These are phyloP conservation scores for Porcisia hertigi DNA, from an alignment of 208 protist genomes.

Conservation along the genomic window DNA sequence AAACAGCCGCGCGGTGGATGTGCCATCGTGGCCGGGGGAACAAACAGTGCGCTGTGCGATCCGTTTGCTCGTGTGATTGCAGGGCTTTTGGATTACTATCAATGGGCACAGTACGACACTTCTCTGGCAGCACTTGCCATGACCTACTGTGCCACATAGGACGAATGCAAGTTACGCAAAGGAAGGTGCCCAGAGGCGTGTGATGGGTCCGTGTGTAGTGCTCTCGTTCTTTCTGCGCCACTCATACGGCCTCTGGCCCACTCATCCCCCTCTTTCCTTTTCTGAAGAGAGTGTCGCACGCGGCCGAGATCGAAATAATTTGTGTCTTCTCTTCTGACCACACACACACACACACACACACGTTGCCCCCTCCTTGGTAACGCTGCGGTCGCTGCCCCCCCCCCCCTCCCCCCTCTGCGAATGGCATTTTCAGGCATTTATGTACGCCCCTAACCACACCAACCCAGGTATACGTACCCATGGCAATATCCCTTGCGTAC, in stretches of 20 bases:
- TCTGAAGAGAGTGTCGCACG: not conserved
- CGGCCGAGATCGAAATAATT: not conserved
- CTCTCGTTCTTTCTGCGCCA: not conserved
- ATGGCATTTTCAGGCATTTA: not conserved
- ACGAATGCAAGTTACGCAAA: not conserved
- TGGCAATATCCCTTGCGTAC: too few species aligned
- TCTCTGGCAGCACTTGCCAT: constrained; percentile 59
- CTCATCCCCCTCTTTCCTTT: not conserved
- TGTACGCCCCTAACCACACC: too few species aligned
- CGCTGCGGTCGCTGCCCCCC: too few species aligned
- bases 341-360: too few species aligned
- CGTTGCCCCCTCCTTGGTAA: too few species aligned
- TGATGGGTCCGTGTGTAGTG: too few species aligned
- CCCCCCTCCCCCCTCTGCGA: not conserved
- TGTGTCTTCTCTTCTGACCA: not conserved
- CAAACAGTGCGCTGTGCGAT: constrained; percentile 38
- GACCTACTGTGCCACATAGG: constrained; percentile 43
- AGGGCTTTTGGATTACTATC: constrained; percentile 86
- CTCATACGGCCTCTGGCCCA: not conserved
- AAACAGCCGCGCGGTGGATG: constrained; percentile 1
- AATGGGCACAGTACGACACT: constrained; percentile 85
- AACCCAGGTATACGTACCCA: too few species aligned
- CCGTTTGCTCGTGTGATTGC: constrained; percentile 46
- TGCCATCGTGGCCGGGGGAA: constrained; percentile 41
- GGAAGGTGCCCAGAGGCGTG: not conserved